Base-by-base conservation (phyloP, 148 eudicot genomes). In the Cornus florida region DNA sequence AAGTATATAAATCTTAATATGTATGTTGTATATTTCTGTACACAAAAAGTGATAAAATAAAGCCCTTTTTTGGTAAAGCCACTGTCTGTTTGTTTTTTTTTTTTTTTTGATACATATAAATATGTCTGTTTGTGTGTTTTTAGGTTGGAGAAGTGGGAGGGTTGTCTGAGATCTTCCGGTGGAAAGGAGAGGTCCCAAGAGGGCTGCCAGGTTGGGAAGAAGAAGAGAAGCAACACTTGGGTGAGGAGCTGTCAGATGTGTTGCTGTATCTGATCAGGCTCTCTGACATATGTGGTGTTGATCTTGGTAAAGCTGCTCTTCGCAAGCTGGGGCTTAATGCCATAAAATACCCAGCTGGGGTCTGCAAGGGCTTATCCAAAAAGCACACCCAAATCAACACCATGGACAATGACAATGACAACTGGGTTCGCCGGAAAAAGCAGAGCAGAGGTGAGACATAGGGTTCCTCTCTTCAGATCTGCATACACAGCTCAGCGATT, bases 91-190 rank as follows among this genome's bases (percentile, higher is more conserved):
- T n/a, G n/a, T n/a, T n/a, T n/a, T n/a, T n/a, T 39, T 39, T 6
- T 6, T 65, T 67, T 0, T 28, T 28, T 28, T 1, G 4, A 28
- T 28, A 68, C 13, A 8, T 67, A 28, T 16, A 69, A 57, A 14
- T 53, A 2, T 7, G 9, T 77, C 19, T 79, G 48, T 41, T n/a
- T 43, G 48, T 43, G 48, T 43, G 5, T 35, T 35, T 62, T 3
- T 75, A 91, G 95, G 92, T 91, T 23, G 95, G 95, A 56, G 95
- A 91, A 82, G 95, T 91, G 39, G 94, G 94, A 78, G 94, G 89
- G 39, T 53, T 91, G 24, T 91, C 92, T 12, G 94, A 89, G 92
- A 88, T 91, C 78, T 91, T 91, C 70, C 94, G 89, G 46, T 91
- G 94, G 94, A 91, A 85, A 80, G 94, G 94, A n/a, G 92, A 91